Evolutionary conservation across 352 stramenopile genomes (phyloP), one percentile per base, ranked within the genome.

Genomic region (Pythium phragmitis): DNA sequence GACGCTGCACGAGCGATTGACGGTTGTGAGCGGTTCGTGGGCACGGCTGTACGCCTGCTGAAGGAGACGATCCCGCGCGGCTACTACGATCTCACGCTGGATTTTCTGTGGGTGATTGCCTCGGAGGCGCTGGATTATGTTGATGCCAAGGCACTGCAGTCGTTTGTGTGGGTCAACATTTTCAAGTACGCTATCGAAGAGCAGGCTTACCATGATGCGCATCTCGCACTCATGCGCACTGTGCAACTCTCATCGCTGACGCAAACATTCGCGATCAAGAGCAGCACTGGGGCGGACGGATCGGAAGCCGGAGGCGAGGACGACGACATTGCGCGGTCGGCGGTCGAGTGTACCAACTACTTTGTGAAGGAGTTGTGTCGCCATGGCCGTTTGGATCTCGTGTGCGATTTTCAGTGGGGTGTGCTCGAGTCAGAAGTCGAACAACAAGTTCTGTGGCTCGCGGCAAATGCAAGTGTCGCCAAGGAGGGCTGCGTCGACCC

Each of bases 101-200:
- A 64, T 19, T 92, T 89, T 56, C 59, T 91, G 2, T 91, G 81
- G 84, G 74, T 76, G 5, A 77, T 92, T 12, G 80, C 76, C 2
- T 84, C 81, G 1, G 80, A 89, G 56, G 76, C 72, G 7, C 63
- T 89, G 5, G 68, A 71, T 26, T 72, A 77, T 58, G 59, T 65
- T 53, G 13, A 77, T 16, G 66, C 76, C 5, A 71, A 63, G 33
- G 60, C 60, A 2, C 55, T 91, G 26, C 78, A 92, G 67, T 86
- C 80, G 6, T 92, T 92, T 52, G 73, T 91, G 5, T 92, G 84
- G 84, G 77, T 92, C 14, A 91, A 92, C 61, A 77, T 92, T 54
- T 92, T 92, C 54, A 92, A 92, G 65, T 87, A 87, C 34, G 86
- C 81, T 4, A 79, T 91, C 2, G 81, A 92, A 33, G 77, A 87